Evolutionary conservation across 2,329 filamentous ascomycete genomes (phyloP).

Genomic region (Trichocomaceae sp.): DNA sequence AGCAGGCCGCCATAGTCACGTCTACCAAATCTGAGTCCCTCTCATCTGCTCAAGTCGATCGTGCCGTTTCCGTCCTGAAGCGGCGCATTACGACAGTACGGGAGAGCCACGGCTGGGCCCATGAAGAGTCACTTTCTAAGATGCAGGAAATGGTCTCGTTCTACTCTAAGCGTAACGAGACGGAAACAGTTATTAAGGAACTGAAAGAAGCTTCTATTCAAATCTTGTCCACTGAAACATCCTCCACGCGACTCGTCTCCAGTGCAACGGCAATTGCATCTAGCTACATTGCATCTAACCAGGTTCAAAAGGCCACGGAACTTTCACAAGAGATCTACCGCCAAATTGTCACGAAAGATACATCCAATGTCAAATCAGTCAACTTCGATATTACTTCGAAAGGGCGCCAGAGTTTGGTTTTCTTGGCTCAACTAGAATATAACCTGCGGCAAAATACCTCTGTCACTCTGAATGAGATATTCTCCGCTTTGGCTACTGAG

Average conservation of each 20-base stretch:
- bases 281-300: slow-evolving; percentile 31
- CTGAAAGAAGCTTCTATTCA: slow-evolving; percentile 30
- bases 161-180: slow-evolving; percentile 29
- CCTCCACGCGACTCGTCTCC: slow-evolving; percentile 24
- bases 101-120: slow-evolving; percentile 33
- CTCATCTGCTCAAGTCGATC: slow-evolving; percentile 25
- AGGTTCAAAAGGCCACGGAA: slow-evolving; percentile 28
- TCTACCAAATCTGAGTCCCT: slow-evolving; percentile 20
- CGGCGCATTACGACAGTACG: slow-evolving; percentile 27
- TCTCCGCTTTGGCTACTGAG: slow-evolving; percentile 41
- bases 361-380: slow-evolving; percentile 19
- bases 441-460: slow-evolving; percentile 25
- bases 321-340: slow-evolving; percentile 34
- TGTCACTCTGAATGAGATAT: slow-evolving; percentile 36
- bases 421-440: slow-evolving; percentile 43
- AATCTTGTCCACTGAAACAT: slow-evolving; percentile 29
- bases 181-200: slow-evolving; percentile 24
- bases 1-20: slow-evolving; percentile 24
- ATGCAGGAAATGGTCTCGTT: slow-evolving; percentile 33
- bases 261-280: slow-evolving; percentile 33
- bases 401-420: slow-evolving; percentile 34
- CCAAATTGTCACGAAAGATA: slow-evolving; percentile 35
- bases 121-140: slow-evolving; percentile 33
- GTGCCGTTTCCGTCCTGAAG: slow-evolving; percentile 25
- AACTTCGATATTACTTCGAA: slow-evolving; percentile 30